Percentiles rank a stretch among this genome's conserved stretches.
Conservation (phyloP, 176 grass and related monocot genomes). For the Carex pumila region DNA sequence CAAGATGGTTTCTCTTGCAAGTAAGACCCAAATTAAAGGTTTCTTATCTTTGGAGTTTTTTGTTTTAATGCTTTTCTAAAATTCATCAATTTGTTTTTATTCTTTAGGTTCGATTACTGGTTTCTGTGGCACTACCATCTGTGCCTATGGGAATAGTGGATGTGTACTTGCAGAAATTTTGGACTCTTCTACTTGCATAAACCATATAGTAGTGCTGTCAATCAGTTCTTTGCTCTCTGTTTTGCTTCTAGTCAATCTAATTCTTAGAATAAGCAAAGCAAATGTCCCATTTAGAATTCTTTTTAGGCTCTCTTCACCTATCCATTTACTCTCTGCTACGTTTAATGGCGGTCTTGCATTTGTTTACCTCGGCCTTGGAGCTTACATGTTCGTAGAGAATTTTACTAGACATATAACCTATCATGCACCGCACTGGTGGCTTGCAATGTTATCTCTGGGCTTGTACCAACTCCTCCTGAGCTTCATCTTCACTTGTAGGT, state of each 20-base stretch:
- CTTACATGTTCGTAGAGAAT: slow-evolving; percentile 44
- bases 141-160: slow-evolving; percentile 24
- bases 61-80: neutral
- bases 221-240: slow-evolving; percentile 12
- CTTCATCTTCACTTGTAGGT: slow-evolving; percentile 27
- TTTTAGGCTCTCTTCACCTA: slow-evolving; percentile 19
- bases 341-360: slow-evolving; percentile 45
- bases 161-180: slow-evolving; percentile 27
- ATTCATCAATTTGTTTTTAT: neutral
- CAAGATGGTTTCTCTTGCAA: slow-evolving; percentile 31
- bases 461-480: slow-evolving; percentile 25
- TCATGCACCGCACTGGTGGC: slow-evolving; percentile 46
- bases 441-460: slow-evolving; percentile 39
- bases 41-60: neutral
- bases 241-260: slow-evolving; percentile 25
- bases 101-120: slow-evolving; percentile 35
- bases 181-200: slow-evolving; percentile 60
- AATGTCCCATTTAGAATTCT: neutral
- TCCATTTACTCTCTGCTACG: slow-evolving; percentile 19
- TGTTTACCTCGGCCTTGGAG: slow-evolving; percentile 35
- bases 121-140: slow-evolving; percentile 34
- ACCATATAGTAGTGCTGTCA: slow-evolving; percentile 38
- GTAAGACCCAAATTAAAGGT: slow-evolving; percentile 15
- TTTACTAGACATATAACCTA: neutral
- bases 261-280: slow-evolving; percentile 34